These are phyloP conservation scores for Knufia petricola DNA, from an alignment of 2,329 filamentous ascomycete species.

Conservation along the genomic window DNA sequence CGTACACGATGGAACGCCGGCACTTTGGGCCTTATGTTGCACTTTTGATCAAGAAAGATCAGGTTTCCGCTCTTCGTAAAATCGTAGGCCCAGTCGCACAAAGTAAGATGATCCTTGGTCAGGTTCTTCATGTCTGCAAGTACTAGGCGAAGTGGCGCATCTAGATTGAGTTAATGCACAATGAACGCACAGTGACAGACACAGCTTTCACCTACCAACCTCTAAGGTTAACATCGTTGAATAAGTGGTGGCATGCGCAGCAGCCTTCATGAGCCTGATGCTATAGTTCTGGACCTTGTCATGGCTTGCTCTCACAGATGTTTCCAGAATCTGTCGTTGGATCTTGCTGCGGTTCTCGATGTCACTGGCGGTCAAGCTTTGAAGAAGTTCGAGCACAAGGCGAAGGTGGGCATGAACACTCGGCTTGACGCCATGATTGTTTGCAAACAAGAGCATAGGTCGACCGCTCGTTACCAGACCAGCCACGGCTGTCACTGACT, in stretches of 20 bases:
- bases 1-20: background rate
- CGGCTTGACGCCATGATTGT: background rate
- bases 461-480: background rate
- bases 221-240: too few relatives aligned
- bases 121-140: too few relatives aligned
- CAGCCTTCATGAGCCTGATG: too few relatives aligned
- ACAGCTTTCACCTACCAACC: too few relatives aligned
- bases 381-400: background rate
- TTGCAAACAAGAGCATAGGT: background rate
- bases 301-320: background rate
- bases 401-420: background rate
- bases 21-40: too few relatives aligned
- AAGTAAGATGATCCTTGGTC: too few relatives aligned
- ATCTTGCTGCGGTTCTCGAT: background rate
- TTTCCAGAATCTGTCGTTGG: background rate
- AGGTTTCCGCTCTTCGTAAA: too few relatives aligned
- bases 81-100: background rate
- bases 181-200: too few relatives aligned
- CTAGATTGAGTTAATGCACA: too few relatives aligned
- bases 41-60: too few relatives aligned
- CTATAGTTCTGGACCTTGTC: conserved; percentile 2
- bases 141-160: too few relatives aligned
- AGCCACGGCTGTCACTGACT: background rate
- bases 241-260: too few relatives aligned
- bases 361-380: background rate